These are phyloP conservation scores for Backusella macrospora DNA, from an alignment of 192 early-diverging fungal genomes.

Conservation along the genomic window DNA sequence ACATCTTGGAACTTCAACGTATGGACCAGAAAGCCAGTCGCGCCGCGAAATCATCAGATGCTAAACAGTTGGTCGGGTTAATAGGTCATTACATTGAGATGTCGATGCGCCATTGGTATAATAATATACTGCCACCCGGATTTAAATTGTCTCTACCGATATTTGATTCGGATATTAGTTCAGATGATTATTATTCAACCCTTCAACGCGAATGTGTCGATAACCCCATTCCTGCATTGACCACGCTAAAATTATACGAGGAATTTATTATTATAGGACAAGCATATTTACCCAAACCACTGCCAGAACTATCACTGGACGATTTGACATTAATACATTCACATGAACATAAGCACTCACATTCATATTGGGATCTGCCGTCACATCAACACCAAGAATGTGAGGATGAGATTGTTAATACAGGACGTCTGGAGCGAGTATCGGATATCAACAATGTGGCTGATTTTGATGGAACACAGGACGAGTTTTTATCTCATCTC, in stretches of 20 bases:
- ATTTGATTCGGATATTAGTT: background rate
- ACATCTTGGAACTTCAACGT: conserved; percentile 10
- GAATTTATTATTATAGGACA: conserved; percentile 17
- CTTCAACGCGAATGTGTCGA: conserved; percentile 9
- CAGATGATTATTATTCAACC: background rate
- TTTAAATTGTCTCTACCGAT: conserved; percentile 14
- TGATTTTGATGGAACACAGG: conserved; percentile 13
- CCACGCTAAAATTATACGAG: conserved; percentile 8
- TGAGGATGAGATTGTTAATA: background rate
- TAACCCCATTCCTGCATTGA: conserved; percentile 10
- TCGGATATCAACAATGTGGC: background rate
- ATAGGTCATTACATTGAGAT: conserved; percentile 17
- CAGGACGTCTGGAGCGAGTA: background rate
- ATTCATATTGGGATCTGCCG: background rate
- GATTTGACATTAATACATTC: background rate
- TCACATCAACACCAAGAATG: background rate
- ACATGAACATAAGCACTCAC: background rate
- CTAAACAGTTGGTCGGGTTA: background rate
- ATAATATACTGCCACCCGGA: background rate
- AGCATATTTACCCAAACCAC: conserved; percentile 18
- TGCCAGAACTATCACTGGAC: background rate
- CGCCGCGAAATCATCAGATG: background rate
- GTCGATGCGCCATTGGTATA: conserved; percentile 22
- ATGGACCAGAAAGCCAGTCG: background rate
- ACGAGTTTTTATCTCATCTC: conserved; percentile 7